phyloP scores from a whole-genome alignment of 768 basidiomycete species.

The Lactarius trivialis region DNA sequence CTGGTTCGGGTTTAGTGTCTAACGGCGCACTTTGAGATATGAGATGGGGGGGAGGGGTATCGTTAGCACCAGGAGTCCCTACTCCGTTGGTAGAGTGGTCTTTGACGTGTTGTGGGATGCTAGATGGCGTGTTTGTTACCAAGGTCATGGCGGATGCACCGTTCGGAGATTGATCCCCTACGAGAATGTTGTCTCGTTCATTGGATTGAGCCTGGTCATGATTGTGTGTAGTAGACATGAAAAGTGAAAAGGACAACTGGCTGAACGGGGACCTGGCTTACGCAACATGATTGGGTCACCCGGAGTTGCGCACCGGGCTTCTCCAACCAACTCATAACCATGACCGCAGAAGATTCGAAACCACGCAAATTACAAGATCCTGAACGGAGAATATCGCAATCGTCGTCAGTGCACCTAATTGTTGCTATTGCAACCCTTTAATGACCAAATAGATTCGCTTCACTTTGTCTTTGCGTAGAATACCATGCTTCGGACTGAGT shows the following conservation, averaged over 20 bases:
- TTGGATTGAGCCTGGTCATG: neutral
- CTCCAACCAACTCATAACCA: neutral
- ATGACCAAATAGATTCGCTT: neutral
- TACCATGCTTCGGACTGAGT: constrained; percentile 30
- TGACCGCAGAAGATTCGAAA: neutral
- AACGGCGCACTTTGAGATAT: neutral
- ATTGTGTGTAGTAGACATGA: constrained; percentile 14
- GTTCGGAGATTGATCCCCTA: neutral
- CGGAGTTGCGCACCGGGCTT: no score
- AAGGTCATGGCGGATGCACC: neutral
- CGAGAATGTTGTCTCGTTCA: neutral
- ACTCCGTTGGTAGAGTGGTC: neutral
- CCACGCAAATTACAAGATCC: neutral
- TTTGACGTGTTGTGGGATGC: neutral
- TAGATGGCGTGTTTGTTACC: neutral
- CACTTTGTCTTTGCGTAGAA: constrained; percentile 13
- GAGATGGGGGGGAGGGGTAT: neutral
- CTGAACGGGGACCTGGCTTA: neutral
- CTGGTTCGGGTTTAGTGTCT: neutral
- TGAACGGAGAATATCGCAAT: constrained; percentile 20
- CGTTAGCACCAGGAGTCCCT: neutral
- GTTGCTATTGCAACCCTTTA: neutral
- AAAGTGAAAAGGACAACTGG: neutral
- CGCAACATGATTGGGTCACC: no score
- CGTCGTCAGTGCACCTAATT: constrained; percentile 18